These are phyloP conservation scores for Ustilago lituana DNA, from an alignment of 1,284 basidiomycete genomes.

Conservation along the genomic window DNA sequence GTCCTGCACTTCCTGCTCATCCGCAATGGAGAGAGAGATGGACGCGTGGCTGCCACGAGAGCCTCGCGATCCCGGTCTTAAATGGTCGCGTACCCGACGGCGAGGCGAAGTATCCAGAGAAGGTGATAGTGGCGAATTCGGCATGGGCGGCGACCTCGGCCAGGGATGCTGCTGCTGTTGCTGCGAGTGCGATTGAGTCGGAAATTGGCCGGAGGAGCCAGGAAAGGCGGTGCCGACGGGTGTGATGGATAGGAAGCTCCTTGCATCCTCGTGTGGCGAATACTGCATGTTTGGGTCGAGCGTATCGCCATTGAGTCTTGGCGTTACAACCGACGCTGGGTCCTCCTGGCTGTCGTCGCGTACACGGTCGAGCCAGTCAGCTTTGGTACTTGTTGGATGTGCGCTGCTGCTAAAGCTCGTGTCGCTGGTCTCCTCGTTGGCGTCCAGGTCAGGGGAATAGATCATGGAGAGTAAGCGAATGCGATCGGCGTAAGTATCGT, in stretches of 20 bases:
- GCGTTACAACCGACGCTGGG: neutral
- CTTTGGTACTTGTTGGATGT: slow-evolving; percentile 9
- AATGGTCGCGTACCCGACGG: slow-evolving; percentile 8
- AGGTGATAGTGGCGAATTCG: slow-evolving; percentile 16
- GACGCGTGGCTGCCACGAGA: slow-evolving; percentile 30
- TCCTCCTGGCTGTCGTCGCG: slow-evolving; percentile 24
- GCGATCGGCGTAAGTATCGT: slow-evolving; percentile 69
- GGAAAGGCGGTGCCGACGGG: slow-evolving; percentile 21
- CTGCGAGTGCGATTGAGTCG: neutral
- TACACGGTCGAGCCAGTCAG: slow-evolving; percentile 37
- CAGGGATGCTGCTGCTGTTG: slow-evolving; percentile 13
- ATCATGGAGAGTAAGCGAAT: slow-evolving; percentile 66
- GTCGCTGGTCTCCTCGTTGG: slow-evolving; percentile 12
- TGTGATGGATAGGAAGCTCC: slow-evolving; percentile 37
- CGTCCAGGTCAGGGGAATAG: slow-evolving; percentile 36
- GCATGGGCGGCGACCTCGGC: slow-evolving; percentile 26
- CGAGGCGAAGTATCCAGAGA: slow-evolving; percentile 26
- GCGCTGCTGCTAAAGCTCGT: slow-evolving; percentile 21
- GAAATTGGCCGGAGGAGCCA: neutral
- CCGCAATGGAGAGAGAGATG: slow-evolving; percentile 38
- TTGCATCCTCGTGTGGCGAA: slow-evolving; percentile 13
- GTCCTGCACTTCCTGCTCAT: slow-evolving; percentile 36
- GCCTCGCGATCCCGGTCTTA: slow-evolving; percentile 17
- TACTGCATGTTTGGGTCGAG: slow-evolving; percentile 5
- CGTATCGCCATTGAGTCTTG: slow-evolving; percentile 6